Conservation (phyloP, 2,329 filamentous ascomycete species). For the Botrytis galanthina region DNA sequence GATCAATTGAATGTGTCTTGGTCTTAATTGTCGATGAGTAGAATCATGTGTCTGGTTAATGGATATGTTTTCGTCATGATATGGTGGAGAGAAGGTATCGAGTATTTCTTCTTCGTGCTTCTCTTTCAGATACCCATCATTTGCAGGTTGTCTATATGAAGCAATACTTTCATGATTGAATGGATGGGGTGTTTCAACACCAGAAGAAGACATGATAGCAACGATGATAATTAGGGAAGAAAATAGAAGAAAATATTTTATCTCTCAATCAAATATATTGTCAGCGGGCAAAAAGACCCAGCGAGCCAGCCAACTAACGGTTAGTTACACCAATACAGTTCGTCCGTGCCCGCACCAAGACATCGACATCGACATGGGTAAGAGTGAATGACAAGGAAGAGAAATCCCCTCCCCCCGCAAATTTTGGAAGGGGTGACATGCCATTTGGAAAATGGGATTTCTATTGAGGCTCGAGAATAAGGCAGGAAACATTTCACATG, state of each 20-base stretch:
- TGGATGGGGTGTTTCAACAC: slow-evolving; percentile 26
- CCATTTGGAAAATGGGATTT: background rate
- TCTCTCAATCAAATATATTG: background rate
- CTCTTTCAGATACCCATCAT: slow-evolving; percentile 22
- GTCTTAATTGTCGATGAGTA: slow-evolving; percentile 42
- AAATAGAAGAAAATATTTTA: background rate
- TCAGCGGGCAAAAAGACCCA: background rate
- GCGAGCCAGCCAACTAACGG: background rate
- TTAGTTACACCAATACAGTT: background rate
- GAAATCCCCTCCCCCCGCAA: background rate
- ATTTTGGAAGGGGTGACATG: background rate
- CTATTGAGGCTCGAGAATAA: background rate
- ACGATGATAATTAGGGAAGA: background rate
- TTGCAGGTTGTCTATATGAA: slow-evolving; percentile 19
- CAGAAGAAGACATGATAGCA: slow-evolving; percentile 29
- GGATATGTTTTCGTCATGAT: slow-evolving; percentile 20
- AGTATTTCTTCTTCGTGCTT: slow-evolving; percentile 29
- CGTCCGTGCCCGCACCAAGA: background rate
- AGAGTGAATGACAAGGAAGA: background rate
- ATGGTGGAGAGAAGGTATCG: slow-evolving; percentile 18
- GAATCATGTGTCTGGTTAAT: slow-evolving; percentile 27
- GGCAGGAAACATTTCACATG: background rate
- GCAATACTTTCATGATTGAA: slow-evolving; percentile 23
- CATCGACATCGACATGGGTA: background rate
- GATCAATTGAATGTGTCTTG: slow-evolving; percentile 41